Base-by-base conservation (phyloP, 129 eudicot species). In the Logfia minima region DNA sequence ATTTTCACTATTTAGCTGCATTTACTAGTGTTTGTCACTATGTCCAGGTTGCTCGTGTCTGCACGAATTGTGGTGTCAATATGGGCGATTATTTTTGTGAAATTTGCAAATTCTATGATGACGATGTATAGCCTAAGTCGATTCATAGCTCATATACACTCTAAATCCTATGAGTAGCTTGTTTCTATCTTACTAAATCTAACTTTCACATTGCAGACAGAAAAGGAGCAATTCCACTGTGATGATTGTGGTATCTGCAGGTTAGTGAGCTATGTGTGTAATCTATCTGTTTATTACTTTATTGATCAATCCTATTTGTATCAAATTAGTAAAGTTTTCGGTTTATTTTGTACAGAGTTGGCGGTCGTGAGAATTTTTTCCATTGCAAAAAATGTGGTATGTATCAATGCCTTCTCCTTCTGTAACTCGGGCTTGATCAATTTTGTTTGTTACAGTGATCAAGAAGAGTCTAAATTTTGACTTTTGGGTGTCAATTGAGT, bases 161-260 rank as follows among this genome's bases (percentile, higher is more conserved):
- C 61, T 70, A 22, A n/a, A 21, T 66, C 59, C 28, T 26, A 8
- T 37, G 26, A 59, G 22, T 22, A 31, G 67, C 21, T 79, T 37
- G 26, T 79, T 37, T 75, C 41, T 24, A 37, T 67, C 63, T 80
- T 60, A 37, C 43, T 77, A 65, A 76, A 74, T 66, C 56, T 77
- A 56, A 58, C 22, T 68, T 70, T 41, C 22, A 35, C 70, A 52
- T 56, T 88, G 84, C 94, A 95, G 99, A 79, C 68, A 4, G 83
- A 75, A 70, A 95, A 91, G 85, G 83, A 83, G 45, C 97, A 91
- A 72, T 95, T 89, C 58, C 99, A 95, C 74, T 95, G 99, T 72
- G 85, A 95, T 37, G 97, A 95, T 71, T 95, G 99, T 79, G 99
- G 99, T 19, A 89, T 95, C 75, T 95, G 99, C 86, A 95, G 99